phyloP scores from a whole-genome alignment of 177 flowering plant species.

The Vitis hybrid region DNA sequence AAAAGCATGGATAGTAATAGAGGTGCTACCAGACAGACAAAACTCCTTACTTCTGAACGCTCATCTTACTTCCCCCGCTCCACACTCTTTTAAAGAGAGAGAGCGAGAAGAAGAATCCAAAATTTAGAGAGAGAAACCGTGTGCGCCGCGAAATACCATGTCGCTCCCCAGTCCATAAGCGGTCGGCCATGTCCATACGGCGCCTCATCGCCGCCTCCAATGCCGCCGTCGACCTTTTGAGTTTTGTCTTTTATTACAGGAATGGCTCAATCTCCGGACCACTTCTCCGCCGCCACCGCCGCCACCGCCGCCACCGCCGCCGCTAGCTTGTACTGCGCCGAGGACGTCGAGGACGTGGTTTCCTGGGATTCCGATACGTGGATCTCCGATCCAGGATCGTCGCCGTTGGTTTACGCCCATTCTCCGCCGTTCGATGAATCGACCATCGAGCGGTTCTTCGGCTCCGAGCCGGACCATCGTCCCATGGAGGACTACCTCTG shows the following conservation, averaged over 20 bases:
- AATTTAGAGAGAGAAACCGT: neutral
- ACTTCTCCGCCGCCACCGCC: conserved; percentile 18
- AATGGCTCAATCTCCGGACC: conserved; percentile 17
- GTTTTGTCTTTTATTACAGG: neutral
- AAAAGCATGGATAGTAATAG: neutral
- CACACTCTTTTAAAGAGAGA: neutral
- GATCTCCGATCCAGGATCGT: conserved; percentile 3
- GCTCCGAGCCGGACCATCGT: conserved; percentile 38
- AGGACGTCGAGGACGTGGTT: conserved; percentile 27
- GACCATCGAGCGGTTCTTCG: conserved; percentile 26
- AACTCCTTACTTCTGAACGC: neutral
- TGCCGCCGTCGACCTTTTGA: conserved; percentile 10
- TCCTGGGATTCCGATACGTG: conserved; percentile 13
- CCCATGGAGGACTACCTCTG: conserved; percentile 39
- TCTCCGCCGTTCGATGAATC: conserved; percentile 21
- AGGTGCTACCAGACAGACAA: neutral
- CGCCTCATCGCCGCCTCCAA: conserved; percentile 2
- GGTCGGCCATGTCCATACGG: neutral
- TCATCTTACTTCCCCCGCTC: neutral
- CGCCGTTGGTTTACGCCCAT: neutral
- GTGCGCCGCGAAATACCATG: neutral
- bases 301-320: conserved; percentile 13
- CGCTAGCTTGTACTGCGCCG: conserved; percentile 28
- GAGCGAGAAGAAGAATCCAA: neutral
- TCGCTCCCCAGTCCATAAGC: neutral